Evolutionary conservation across 148 eudicot genomes (phyloP), one percentile per base, ranked within the genome.

Genomic region (Oxyria digyna): DNA sequence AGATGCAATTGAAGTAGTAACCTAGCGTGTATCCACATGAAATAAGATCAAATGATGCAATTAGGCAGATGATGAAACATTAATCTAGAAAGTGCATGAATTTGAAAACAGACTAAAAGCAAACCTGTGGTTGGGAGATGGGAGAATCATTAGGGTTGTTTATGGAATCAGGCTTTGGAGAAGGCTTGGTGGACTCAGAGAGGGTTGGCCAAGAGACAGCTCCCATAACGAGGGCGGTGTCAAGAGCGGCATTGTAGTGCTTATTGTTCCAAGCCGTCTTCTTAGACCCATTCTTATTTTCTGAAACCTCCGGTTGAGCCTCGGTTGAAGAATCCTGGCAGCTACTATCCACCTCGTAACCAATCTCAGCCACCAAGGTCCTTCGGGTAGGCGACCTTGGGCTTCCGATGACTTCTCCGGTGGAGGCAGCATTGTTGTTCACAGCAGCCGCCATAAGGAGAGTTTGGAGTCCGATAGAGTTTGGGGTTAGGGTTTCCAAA

Each of bases 121-220:
- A 38, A 38, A 87, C 94, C 97, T 83, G 82, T 66, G 82, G 50
- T 13, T 55, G 38, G 27, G 85, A 55, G 20, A 27, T 14, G 4
- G 82, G 75, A 73, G 80, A 87, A 63, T 82, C 83, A 1, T 88
- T 45, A 11, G 73, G 77, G 69, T 41, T 23, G 62, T 82, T 86
- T 29, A 69, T n/a, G 0, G 81, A 83, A 62, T 87, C 87, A 1
- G 88, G 62, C 68, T 86, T 91, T 0, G 87, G 82, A 46, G 91
- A 72, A 35, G 78, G 84, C 72, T 73, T 83, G 46, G 90, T 84
- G 18, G 90, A 79, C 77, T 87, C 96, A 0, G 85, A 83, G 4
- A 87, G 83, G 40, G 91, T 83, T 33, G 97, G 94, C 97, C 94
- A 91, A 55, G 84, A 69, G 1, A 67, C 80, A 7, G 85, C 85